Evolutionary conservation across 2,329 filamentous ascomycete genomes (phyloP).

Genomic region (Beauveria rudraprayagi): DNA sequence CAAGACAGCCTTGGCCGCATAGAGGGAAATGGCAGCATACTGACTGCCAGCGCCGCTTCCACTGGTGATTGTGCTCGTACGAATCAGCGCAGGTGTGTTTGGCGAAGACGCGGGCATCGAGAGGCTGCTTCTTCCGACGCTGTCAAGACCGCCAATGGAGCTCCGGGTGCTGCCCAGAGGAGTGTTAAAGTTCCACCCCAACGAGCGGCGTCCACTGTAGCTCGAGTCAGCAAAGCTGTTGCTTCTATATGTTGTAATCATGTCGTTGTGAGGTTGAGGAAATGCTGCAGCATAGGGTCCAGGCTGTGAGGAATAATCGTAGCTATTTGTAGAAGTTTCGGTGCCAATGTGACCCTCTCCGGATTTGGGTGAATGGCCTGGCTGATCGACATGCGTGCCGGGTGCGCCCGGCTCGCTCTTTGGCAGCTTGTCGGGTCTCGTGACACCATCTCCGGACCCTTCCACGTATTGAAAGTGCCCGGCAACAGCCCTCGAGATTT

Average conservation of each 20-base stretch:
- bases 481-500: constrained; percentile 41
- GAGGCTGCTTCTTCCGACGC: constrained; percentile 39
- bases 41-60: constrained; percentile 31
- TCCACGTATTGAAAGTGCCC: constrained; percentile 42
- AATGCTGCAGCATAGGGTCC: constrained; percentile 32
- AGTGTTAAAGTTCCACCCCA: constrained; percentile 37
- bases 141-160: constrained; percentile 31
- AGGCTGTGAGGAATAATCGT: constrained; percentile 37
- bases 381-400: constrained; percentile 29
- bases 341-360: constrained; percentile 29
- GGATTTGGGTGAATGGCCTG: constrained; percentile 35
- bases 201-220: constrained; percentile 32
- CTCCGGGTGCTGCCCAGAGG: constrained; percentile 34
- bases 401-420: constrained; percentile 31
- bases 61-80: constrained; percentile 46
- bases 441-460: constrained; percentile 39
- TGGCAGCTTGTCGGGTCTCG: constrained; percentile 27
- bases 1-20: constrained; percentile 74
- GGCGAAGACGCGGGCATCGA: constrained; percentile 34
- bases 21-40: constrained; percentile 74
- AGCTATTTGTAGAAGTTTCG: constrained; percentile 35
- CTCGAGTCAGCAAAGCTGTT: constrained; percentile 42
- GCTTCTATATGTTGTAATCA: constrained; percentile 49
- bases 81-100: constrained; percentile 40
- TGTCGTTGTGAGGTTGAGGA: constrained; percentile 37